phyloP scores from a whole-genome alignment of 345 rosid species.

The Bruguiera parviflora region DNA sequence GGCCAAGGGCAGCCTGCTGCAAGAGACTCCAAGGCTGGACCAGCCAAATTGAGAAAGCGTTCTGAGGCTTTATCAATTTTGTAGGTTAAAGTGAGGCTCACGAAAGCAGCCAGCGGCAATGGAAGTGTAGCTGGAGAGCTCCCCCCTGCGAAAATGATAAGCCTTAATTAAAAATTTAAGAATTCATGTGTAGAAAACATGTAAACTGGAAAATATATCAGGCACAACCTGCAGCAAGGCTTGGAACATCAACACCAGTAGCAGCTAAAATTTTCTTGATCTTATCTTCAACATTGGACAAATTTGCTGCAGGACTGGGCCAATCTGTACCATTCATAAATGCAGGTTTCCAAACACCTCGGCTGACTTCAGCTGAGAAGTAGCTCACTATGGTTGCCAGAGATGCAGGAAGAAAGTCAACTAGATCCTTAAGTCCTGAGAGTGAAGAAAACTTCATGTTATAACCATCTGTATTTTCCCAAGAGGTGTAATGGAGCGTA shows the following conservation, averaged over 20 bases:
- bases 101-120: conserved; percentile 85
- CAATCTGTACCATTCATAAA: conserved; percentile 98
- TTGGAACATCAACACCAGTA: conserved; percentile 91
- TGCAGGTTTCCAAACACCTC: conserved; percentile 95
- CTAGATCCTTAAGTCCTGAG: conserved; percentile 88
- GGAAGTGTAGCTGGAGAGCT: conserved; percentile 87
- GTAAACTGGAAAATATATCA: not conserved
- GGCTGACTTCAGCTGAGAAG: conserved; percentile 90
- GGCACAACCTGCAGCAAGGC: conserved; percentile 66
- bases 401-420: conserved; percentile 91
- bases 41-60: conserved; percentile 61
- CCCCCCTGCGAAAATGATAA: conserved; percentile 48
- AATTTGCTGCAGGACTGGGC: conserved; percentile 97
- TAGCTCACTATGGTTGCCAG: conserved; percentile 84
- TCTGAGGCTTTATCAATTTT: conserved; percentile 84
- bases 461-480: not conserved
- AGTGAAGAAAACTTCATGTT: not conserved
- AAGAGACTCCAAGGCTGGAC: conserved; percentile 77
- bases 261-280: conserved; percentile 83
- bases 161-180: not conserved
- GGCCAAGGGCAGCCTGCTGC: conserved; percentile 97
- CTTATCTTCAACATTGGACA: conserved; percentile 73
- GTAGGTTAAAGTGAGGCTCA: conserved; percentile 93
- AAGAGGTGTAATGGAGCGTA: not conserved
- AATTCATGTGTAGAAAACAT: not conserved